Conservation (phyloP, 1,139 yeast genomes). For the Diutina scorzettiae region DNA sequence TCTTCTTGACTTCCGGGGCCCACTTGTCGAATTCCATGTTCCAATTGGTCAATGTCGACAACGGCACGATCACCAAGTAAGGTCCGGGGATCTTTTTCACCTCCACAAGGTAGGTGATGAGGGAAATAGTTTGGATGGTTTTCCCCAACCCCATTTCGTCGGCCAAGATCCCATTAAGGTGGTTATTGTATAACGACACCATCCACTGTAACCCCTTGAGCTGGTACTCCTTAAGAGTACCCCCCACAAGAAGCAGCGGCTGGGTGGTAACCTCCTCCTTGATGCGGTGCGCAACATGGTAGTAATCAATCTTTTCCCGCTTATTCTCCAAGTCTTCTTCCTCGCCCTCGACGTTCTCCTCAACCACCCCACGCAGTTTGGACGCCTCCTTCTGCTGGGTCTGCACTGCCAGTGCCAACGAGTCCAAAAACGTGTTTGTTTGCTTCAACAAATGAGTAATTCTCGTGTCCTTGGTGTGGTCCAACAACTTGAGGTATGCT, state of each 20-base stretch:
- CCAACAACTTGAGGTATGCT: slow-evolving; percentile 67
- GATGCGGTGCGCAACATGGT: slow-evolving; percentile 67
- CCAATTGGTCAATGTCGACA: slow-evolving; percentile 81
- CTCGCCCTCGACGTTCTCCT: slow-evolving; percentile 18
- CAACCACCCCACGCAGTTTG: slow-evolving; percentile 3
- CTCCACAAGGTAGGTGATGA: slow-evolving; percentile 65
- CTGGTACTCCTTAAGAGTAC: slow-evolving; percentile 86
- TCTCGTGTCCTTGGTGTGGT: slow-evolving; percentile 76
- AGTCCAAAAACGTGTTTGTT: slow-evolving; percentile 64
- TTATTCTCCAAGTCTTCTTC: slow-evolving; percentile 19
- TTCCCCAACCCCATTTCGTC: slow-evolving; percentile 93
- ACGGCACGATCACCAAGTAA: slow-evolving; percentile 70
- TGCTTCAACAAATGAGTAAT: slow-evolving; percentile 69
- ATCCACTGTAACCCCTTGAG: slow-evolving; percentile 94
- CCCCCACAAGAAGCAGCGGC: slow-evolving; percentile 68
- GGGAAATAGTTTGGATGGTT: slow-evolving; percentile 74
- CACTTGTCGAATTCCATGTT: slow-evolving; percentile 75
- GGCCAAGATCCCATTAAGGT: slow-evolving; percentile 87
- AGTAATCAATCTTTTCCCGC: slow-evolving; percentile 57
- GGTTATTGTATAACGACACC: slow-evolving; percentile 90
- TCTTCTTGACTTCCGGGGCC: slow-evolving; percentile 65
- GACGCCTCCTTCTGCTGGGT: slow-evolving; percentile 41
- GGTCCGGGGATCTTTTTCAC: slow-evolving; percentile 56
- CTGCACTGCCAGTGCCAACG: slow-evolving; percentile 67
- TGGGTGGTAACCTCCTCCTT: slow-evolving; percentile 55